Base-by-base conservation (phyloP, 192 early-diverging fungal species). In the Spinellus fusiger region DNA sequence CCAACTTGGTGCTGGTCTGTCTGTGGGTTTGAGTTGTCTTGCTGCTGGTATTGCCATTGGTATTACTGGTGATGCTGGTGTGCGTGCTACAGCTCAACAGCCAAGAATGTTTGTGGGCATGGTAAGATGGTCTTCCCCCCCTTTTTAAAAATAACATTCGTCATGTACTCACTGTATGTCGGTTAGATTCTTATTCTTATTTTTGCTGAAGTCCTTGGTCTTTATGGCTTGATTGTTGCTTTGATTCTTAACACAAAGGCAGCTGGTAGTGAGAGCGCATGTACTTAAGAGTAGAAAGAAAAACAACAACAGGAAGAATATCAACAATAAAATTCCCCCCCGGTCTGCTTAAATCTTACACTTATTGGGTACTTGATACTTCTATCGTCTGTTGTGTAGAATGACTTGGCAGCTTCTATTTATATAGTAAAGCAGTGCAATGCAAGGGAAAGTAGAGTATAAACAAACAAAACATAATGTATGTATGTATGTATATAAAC, bases 121-220 rank as follows among this genome's bases (percentile, higher is more conserved):
- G 92, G 89, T 90, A 34, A 51, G 40, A 38, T 58, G 13, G 44
- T 12, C 59, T 65, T 55, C 51, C 26, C 5, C 46, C 35, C 15
- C 47, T 44, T 58, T 9, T 56, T 31, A 20, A 12, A 54, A 16
- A 62, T 48, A n/a, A 54, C 59, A 8, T 37, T 34, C 18, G 29
- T 32, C 16, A 59, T 27, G 56, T 38, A 56, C n/a, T 50, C 47
- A 9, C 47, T 62, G 4, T 66, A 54, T 29, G 77, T 83, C 70
- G 77, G 28, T 22, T 60, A 65, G 72, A 63, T 74, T 62, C 80
- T 99, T 70, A 96, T 99, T 58, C 88, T 99, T 51, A 99, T 99
- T 87, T 99, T 99, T 76, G 94, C 95, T 60, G 97, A 99, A 84
- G 97, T 99, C 7, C 80, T 99, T 70, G 93, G 93, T 69, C 84